Evolutionary conservation across 2,329 filamentous ascomycete genomes (phyloP).

Genomic region (Diplodia intermedia): DNA sequence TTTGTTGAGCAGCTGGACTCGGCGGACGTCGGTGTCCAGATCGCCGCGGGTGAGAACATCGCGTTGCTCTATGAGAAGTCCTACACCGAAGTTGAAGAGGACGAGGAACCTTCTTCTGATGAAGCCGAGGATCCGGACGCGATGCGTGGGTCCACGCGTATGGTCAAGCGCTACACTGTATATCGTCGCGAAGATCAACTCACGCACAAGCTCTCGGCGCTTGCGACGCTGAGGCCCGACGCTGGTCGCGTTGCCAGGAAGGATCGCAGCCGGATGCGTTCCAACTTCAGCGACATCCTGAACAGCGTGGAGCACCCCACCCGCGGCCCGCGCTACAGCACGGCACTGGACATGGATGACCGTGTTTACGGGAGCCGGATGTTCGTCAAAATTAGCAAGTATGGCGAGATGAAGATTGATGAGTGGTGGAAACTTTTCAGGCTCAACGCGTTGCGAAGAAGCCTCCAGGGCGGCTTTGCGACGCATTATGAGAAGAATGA

Average conservation of each 20-base stretch:
- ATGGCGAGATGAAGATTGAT: slow-evolving; percentile 69
- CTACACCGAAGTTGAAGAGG: slow-evolving; percentile 64
- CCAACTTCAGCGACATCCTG: slow-evolving; percentile 69
- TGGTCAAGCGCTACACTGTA: slow-evolving; percentile 70
- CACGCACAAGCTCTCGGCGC: slow-evolving; percentile 63
- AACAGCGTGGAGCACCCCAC: slow-evolving; percentile 71
- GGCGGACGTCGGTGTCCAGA: slow-evolving; percentile 73
- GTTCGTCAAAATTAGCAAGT: slow-evolving; percentile 65
- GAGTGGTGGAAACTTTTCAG: slow-evolving; percentile 77
- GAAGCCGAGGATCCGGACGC: slow-evolving; percentile 49
- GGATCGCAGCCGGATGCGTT: slow-evolving; percentile 70
- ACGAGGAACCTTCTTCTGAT: slow-evolving; percentile 59
- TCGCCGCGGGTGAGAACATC: slow-evolving; percentile 79
- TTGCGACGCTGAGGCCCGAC: slow-evolving; percentile 59
- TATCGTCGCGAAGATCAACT: slow-evolving; percentile 70
- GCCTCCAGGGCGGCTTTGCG: slow-evolving; percentile 58
- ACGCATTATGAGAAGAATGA: slow-evolving; percentile 50
- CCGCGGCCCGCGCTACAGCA: slow-evolving; percentile 70
- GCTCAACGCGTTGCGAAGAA: slow-evolving; percentile 65
- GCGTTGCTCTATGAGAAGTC: slow-evolving; percentile 82
- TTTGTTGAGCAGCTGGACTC: slow-evolving; percentile 88
- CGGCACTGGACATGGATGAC: slow-evolving; percentile 67
- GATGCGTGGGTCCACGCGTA: slow-evolving; percentile 39
- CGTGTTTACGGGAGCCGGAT: slow-evolving; percentile 67
- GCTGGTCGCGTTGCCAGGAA: slow-evolving; percentile 69